Percentiles rank a stretch among this genome's conserved stretches.
These are phyloP conservation scores for Medicago lupulina DNA, from an alignment of 306 rosid genomes.

Conservation along the genomic window DNA sequence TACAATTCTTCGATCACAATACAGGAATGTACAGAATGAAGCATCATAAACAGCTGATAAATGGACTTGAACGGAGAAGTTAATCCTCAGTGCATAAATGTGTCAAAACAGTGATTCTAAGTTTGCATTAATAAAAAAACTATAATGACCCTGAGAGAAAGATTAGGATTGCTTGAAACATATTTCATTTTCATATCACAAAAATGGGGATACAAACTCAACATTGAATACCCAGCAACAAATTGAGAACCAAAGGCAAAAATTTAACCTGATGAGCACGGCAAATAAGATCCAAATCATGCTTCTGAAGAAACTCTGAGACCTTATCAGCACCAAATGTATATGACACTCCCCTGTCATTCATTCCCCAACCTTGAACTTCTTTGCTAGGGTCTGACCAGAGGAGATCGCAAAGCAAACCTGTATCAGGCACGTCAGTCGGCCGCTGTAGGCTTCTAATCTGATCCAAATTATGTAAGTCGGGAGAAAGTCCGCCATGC, in stretches of 20 bases:
- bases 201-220: slow-evolving; percentile 41
- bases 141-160: not conserved
- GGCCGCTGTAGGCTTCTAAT: slow-evolving; percentile 74
- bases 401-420: slow-evolving; percentile 90
- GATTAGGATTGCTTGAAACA: slow-evolving; percentile 25
- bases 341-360: slow-evolving; percentile 83
- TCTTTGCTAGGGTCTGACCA: slow-evolving; percentile 94
- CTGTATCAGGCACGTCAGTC: slow-evolving; percentile 82
- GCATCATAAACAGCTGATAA: slow-evolving; percentile 20
- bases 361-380: slow-evolving; percentile 78
- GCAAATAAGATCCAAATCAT: slow-evolving; percentile 88
- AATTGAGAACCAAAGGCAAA: slow-evolving; percentile 34
- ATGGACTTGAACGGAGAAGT: slow-evolving; percentile 14
- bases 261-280: slow-evolving; percentile 91
- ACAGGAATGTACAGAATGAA: slow-evolving; percentile 23
- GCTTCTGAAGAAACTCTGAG: slow-evolving; percentile 77
- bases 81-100: slow-evolving; percentile 8
- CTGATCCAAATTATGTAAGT: slow-evolving; percentile 67
- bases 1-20: slow-evolving; percentile 32
- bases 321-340: slow-evolving; percentile 88
- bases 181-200: not conserved
- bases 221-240: slow-evolving; percentile 24
- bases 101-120: slow-evolving; percentile 8
- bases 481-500: slow-evolving; percentile 95
- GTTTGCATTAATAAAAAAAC: slow-evolving; percentile 27